Conservation (phyloP, 192 early-diverging fungal species). For the Umbelopsis ramanniana region DNA sequence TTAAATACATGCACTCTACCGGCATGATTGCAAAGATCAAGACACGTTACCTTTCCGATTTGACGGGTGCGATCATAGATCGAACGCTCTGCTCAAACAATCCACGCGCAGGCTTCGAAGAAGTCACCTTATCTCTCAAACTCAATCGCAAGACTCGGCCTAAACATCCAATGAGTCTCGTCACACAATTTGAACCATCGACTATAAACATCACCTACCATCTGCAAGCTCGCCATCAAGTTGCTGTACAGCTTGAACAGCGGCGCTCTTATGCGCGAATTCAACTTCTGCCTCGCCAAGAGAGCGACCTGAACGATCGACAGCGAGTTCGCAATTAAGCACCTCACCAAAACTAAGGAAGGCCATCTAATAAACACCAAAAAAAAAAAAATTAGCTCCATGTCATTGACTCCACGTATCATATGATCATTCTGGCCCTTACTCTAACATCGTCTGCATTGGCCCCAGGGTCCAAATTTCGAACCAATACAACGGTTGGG, state of each 20-base stretch:
- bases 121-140: slow-evolving; percentile 28
- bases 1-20: too few species aligned
- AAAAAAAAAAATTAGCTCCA: not conserved
- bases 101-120: not conserved
- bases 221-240: slow-evolving; percentile 54
- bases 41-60: not conserved
- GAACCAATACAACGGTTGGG: slow-evolving; percentile 50
- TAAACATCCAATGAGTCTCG: slow-evolving; percentile 12
- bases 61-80: slow-evolving; percentile 14
- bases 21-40: too few species aligned
- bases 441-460: slow-evolving; percentile 59
- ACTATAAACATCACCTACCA: slow-evolving; percentile 34
- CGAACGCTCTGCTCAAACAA: slow-evolving; percentile 21
- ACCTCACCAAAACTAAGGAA: slow-evolving; percentile 43
- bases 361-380: slow-evolving; percentile 33
- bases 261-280: slow-evolving; percentile 47
- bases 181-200: not conserved
- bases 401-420: too few species aligned
- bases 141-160: slow-evolving; percentile 41
- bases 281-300: slow-evolving; percentile 54
- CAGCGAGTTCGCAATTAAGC: slow-evolving; percentile 42
- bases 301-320: slow-evolving; percentile 40
- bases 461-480: slow-evolving; percentile 50
- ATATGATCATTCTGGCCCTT: not conserved
- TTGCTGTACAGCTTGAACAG: slow-evolving; percentile 47